A percentile compares a stretch with the other conserved stretches of the same genome.
Evolutionary conservation across 2,329 filamentous ascomycete species (phyloP).

Genomic region (Talaromyces marneffei): DNA sequence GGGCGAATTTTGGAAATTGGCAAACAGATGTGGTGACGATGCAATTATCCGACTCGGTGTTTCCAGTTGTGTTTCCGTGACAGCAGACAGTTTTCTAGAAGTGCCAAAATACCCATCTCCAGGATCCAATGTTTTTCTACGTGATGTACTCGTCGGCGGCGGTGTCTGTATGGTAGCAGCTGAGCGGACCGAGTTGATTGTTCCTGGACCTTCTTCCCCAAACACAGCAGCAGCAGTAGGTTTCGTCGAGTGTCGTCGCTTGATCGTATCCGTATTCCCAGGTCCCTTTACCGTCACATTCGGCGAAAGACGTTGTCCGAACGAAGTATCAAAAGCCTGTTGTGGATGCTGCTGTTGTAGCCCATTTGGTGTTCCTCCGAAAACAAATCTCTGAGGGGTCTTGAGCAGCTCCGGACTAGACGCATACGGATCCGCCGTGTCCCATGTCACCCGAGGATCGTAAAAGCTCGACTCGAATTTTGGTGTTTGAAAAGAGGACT

Average conservation of each 20-base stretch:
- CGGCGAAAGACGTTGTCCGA: slow-evolving; percentile 11
- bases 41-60: slow-evolving; percentile 42
- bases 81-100: slow-evolving; percentile 19
- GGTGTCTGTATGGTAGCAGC: slow-evolving; percentile 55
- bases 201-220: slow-evolving; percentile 29
- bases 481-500: slow-evolving; percentile 39
- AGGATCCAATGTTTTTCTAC: slow-evolving; percentile 40
- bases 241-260: slow-evolving; percentile 27
- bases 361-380: slow-evolving; percentile 28
- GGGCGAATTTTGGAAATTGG: slow-evolving; percentile 52
- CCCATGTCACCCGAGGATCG: slow-evolving; percentile 43
- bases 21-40: slow-evolving; percentile 45
- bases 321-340: slow-evolving; percentile 11
- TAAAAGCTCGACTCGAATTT: slow-evolving; percentile 45
- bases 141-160: slow-evolving; percentile 54
- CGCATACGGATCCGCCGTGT: slow-evolving; percentile 42
- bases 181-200: slow-evolving; percentile 35
- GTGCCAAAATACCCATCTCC: slow-evolving; percentile 14
- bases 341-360: slow-evolving; percentile 14
- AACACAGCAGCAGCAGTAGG: slow-evolving; percentile 22
- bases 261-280: slow-evolving; percentile 30
- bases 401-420: slow-evolving; percentile 43
- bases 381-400: slow-evolving; percentile 36
- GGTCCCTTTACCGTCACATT: slow-evolving; percentile 19
- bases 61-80: slow-evolving; percentile 34